A percentile compares a stretch with the other conserved stretches of the same genome.
Evolutionary conservation across 805 yeast species (phyloP).

Genomic region (Kurtzmaniella cleridarum): DNA sequence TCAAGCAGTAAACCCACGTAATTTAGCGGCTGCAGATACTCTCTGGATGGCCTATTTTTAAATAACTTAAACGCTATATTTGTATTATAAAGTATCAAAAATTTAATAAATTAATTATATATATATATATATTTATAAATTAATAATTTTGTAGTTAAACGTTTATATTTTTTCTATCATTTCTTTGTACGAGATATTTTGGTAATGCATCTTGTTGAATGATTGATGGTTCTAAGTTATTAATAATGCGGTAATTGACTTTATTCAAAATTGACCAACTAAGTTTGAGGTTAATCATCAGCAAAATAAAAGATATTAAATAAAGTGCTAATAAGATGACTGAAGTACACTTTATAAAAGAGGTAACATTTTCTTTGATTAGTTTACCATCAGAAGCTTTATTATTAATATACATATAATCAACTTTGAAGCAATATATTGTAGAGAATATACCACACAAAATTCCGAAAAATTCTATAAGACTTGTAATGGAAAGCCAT

Average conservation of each 20-base stretch:
- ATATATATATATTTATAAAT: constrained; percentile 1
- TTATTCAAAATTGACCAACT: not conserved
- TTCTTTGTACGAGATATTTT: constrained; percentile 1
- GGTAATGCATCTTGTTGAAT: constrained; percentile 5
- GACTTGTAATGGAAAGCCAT: constrained; percentile 13
- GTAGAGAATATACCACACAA: constrained; percentile 12
- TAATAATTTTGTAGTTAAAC: constrained; percentile 3
- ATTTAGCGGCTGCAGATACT: constrained; percentile 85
- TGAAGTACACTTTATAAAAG: constrained; percentile 20
- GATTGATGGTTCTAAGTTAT: not conserved
- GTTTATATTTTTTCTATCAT: not conserved
- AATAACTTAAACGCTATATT: constrained; percentile 1
- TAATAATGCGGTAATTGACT: not conserved
- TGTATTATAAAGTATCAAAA: constrained; percentile 2
- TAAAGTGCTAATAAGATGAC: constrained; percentile 13
- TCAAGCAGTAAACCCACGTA: constrained; percentile 92
- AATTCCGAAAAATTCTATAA: constrained; percentile 16
- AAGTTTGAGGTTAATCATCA: too few species aligned
- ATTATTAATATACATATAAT: constrained; percentile 22
- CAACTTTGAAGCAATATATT: constrained; percentile 15
- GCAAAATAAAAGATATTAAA: constrained; percentile 8
- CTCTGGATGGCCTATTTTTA: constrained; percentile 94
- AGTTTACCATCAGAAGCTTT: constrained; percentile 10
- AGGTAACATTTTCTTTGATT: constrained; percentile 21
- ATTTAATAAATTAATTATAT: not conserved